Evolutionary conservation across 768 basidiomycete genomes (phyloP).

Genomic region (Hypholoma fasciculare): DNA sequence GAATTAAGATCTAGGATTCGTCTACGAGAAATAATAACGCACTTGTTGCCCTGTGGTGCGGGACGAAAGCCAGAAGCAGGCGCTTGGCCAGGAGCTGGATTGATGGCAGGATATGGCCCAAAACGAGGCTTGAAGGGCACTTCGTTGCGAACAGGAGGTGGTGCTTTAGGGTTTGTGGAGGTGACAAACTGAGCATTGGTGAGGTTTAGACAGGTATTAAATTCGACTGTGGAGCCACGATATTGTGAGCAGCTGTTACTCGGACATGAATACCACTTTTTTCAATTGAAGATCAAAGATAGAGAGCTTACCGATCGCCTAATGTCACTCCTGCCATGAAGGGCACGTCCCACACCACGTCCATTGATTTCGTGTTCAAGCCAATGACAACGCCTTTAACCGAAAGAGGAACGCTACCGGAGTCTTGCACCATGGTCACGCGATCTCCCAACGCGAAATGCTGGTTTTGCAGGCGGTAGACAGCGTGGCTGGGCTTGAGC

Average conservation of each 20-base stretch:
- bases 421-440: slow-evolving; percentile 94
- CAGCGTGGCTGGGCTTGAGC: slow-evolving; percentile 88
- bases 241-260: slow-evolving; percentile 41
- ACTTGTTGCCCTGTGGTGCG: slow-evolving; percentile 36
- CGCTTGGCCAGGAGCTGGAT: slow-evolving; percentile 51
- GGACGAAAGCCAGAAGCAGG: slow-evolving; percentile 69
- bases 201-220: slow-evolving; percentile 88
- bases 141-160: slow-evolving; percentile 44
- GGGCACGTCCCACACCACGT: slow-evolving; percentile 93
- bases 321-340: slow-evolving; percentile 93
- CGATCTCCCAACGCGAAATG: slow-evolving; percentile 87
- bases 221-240: slow-evolving; percentile 86
- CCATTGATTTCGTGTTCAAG: slow-evolving; percentile 83
- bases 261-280: neutral
- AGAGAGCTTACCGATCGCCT: slow-evolving; percentile 64
- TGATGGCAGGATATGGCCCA: slow-evolving; percentile 65
- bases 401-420: slow-evolving; percentile 87
- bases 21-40: slow-evolving; percentile 3
- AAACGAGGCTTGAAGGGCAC: slow-evolving; percentile 66
- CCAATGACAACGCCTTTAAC: slow-evolving; percentile 95
- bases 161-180: slow-evolving; percentile 63
- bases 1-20: neutral
- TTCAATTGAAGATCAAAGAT: neutral
- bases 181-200: slow-evolving; percentile 83
- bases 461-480: slow-evolving; percentile 89